phyloP scores from a whole-genome alignment of 2,329 filamentous ascomycete genomes.

The Coniochaeta prunicola region DNA sequence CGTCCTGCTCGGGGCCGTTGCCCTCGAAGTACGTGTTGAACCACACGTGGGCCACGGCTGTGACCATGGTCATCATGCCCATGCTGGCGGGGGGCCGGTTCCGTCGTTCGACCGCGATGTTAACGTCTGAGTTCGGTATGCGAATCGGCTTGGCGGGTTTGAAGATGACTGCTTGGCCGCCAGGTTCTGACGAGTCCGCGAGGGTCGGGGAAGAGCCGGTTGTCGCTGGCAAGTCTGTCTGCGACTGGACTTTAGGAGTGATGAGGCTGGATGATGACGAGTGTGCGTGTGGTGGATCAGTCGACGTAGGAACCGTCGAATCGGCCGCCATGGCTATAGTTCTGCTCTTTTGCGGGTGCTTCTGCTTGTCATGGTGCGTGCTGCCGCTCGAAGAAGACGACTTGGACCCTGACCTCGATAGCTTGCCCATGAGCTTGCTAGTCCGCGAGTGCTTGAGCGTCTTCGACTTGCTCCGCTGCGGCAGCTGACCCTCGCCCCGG shows the following conservation, averaged over 20 bases:
- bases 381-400: constrained; percentile 12
- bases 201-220: constrained; percentile 6
- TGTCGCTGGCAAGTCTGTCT: constrained; percentile 2
- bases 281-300: constrained; percentile 1
- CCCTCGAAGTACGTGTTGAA: constrained; percentile 95
- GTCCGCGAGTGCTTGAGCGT: constrained; percentile 10
- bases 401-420: background rate
- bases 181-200: constrained; percentile 39
- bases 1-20: constrained; percentile 57
- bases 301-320: background rate
- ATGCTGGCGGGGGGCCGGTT: constrained; percentile 72
- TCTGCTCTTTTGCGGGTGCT: constrained; percentile 16
- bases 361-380: constrained; percentile 6
- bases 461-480: constrained; percentile 11
- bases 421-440: constrained; percentile 9
- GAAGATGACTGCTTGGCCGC: constrained; percentile 71
- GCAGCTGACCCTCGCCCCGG: constrained; percentile 13
- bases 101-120: constrained; percentile 81
- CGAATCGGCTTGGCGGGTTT: constrained; percentile 61
- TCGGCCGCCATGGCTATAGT: constrained; percentile 18
- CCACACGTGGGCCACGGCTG: constrained; percentile 90
- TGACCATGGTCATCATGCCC: constrained; percentile 84
- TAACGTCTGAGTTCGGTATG: constrained; percentile 76
- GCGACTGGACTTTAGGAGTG: constrained; percentile 7
- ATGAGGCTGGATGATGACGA: constrained; percentile 5